A percentile compares a stretch with the other conserved stretches of the same genome.
Evolutionary conservation across 306 rosid genomes (phyloP).

Genomic region (Sophora flavescens): DNA sequence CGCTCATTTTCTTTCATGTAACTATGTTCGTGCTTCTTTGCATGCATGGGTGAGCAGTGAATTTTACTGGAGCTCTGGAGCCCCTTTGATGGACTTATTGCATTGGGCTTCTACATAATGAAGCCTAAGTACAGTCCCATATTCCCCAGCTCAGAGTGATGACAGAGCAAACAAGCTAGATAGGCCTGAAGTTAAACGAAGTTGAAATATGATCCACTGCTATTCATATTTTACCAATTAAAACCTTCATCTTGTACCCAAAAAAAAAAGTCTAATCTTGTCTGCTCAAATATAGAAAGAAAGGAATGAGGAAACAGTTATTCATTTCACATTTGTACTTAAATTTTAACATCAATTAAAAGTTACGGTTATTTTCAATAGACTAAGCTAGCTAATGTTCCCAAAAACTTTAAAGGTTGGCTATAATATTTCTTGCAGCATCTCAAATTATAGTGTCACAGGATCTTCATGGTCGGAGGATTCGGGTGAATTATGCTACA

Average conservation of each 20-base stretch:
- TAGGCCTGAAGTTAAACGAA: too few species aligned
- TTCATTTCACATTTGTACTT: background rate
- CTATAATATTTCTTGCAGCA: slow-evolving; percentile 27
- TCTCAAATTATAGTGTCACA: slow-evolving; percentile 40
- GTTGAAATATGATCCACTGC: too few species aligned
- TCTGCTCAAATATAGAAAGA: background rate
- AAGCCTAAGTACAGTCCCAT: too few species aligned
- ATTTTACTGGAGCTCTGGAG: too few species aligned
- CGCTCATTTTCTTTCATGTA: background rate
- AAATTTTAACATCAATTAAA: background rate
- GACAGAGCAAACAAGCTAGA: too few species aligned
- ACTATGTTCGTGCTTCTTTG: background rate
- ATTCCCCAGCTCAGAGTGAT: too few species aligned
- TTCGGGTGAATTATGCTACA: slow-evolving; percentile 57
- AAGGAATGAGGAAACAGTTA: background rate
- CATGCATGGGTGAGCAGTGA: too few species aligned
- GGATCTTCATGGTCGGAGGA: slow-evolving; percentile 63
- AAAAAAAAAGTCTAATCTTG: background rate
- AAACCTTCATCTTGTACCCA: too few species aligned
- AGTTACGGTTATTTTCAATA: background rate
- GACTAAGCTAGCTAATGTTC: slow-evolving; percentile 20
- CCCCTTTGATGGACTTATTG: too few species aligned
- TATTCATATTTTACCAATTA: background rate
- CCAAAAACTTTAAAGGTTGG: background rate
- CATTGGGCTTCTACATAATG: too few species aligned